Base-by-base conservation (phyloP, 805 yeast species). In the Yarrowia divulgata region DNA sequence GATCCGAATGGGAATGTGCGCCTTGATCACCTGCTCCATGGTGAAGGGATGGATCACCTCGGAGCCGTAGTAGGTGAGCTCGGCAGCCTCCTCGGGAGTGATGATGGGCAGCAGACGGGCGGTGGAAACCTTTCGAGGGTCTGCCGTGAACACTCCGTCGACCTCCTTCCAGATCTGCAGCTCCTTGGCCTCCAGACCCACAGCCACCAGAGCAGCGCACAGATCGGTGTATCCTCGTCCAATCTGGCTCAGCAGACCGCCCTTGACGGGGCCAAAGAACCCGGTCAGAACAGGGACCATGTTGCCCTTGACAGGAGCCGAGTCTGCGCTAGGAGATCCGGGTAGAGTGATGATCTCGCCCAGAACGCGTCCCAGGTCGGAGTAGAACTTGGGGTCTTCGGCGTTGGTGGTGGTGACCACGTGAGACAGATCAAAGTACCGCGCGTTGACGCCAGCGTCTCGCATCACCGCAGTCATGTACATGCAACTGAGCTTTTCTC, bases 121-220 rank as follows among this genome's bases (percentile, higher is more conserved):
- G 69, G 87, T 87, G 45, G 93, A 89, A 37, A 95, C 98, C 75
- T 95, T 95, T 71, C 99, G 84, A 49, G 99, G 99, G 78, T 95
- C 99, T 2, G 99, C 99, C 0, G 98, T 93, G 82, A 95, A 95
- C 48, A 95, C 95, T 74, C 99, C 99, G 78, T 95, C 99, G 67
- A 95, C 99, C 81, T 95, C 99, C 75, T 95, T 95, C 99, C 99
- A 95, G 63, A 95, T 91, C 81, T 95, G 99, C 71, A 95, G 83
- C 80, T 95, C 99, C 55, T 92, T 96, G 6, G 98, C 98, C 71
- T 84, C 86, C 63, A 90, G 80, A 1, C 98, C 99, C 37, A 95
- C 98, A 0, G 99, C 97, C 48, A 93, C 85, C 75, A 95, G 84
- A 1, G 98, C 99, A 19, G 99, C 99, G 83, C 99, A 95, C 74